Base-by-base conservation (phyloP, 2,329 filamentous ascomycete genomes). In the Clarireedia paspali region DNA sequence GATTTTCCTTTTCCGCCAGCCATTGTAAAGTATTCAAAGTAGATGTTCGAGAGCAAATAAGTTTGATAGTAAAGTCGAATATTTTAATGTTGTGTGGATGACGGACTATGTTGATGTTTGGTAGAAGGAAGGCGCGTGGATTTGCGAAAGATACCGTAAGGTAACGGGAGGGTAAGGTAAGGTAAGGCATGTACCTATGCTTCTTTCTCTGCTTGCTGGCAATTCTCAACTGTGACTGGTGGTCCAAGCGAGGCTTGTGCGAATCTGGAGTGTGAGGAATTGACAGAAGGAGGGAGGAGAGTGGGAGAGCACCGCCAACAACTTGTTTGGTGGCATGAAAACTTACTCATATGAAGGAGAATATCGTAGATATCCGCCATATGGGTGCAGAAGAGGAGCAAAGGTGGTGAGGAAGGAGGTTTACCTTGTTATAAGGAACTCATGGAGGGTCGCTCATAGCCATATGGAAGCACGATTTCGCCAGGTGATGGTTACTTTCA, bases 1-100 rank as follows among this genome's bases (percentile, higher is more conserved):
- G 66, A 68, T 62, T 70, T 70, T 63, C 68, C 68, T 60, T 70
- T 70, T 59, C 68, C 68, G 44, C 68, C 68, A 45, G 68, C 66
- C 68, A 70, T 70, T 64, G 59, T 56, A 50, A 50, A 50, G 50
- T 50, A 34, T 48, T 52, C 20, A 47, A 54, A 24, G 23, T 34
- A 20, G 15, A 34, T 27, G 10, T 39, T 54, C n/a, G 42, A 26
- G 48, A 38, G 46, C n/a, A 36, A 36, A 23, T 40, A 52, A 38
- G 45, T 47, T 64, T 54, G 60, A 60, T 59, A 60, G 57, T 57
- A 26, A 47, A 34, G 40, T 10, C 17, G 48, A 2, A 53, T 26
- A 40, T 10, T 23, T 52, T 34, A 48, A 53, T 56, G 48, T 47
- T 47, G 46, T 40, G 9, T 34, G 42, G 38, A 57, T 48, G 38